Evolutionary conservation across 768 basidiomycete species (phyloP).

Genomic region (Amanita rimosa): DNA sequence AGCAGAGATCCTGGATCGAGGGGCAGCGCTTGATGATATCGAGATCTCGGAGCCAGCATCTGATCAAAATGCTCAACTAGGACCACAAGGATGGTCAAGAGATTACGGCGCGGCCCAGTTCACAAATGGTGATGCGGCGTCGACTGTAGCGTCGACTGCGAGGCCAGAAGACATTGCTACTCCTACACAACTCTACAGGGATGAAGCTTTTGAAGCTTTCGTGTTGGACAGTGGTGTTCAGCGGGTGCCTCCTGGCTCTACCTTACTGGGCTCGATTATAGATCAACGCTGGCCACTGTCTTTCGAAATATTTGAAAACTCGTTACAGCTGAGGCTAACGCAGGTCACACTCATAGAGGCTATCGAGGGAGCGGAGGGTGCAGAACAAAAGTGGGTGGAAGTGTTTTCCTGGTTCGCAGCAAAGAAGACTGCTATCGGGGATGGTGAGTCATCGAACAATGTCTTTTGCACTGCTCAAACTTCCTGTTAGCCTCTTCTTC

Average conservation of each 20-base stretch:
- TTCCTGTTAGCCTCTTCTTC: background rate
- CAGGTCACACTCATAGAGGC: slow-evolving; percentile 74
- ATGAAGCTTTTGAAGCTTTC: slow-evolving; percentile 6
- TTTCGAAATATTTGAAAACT: slow-evolving; percentile 60
- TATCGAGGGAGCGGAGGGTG: slow-evolving; percentile 77
- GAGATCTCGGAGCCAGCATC: slow-evolving; percentile 4
- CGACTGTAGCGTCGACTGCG: background rate
- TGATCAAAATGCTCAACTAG: background rate
- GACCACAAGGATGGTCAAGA: background rate
- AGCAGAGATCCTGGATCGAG: slow-evolving; percentile 65
- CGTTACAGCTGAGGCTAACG: slow-evolving; percentile 80
- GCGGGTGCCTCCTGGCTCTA: slow-evolving; percentile 26
- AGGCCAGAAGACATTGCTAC: background rate
- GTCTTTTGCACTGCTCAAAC: slow-evolving; percentile 2
- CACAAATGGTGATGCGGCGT: background rate
- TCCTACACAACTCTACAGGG: background rate
- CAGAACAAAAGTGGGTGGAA: slow-evolving; percentile 71
- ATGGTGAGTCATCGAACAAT: slow-evolving; percentile 8
- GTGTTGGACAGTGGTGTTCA: slow-evolving; percentile 20
- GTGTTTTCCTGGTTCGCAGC: slow-evolving; percentile 82
- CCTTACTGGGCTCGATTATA: slow-evolving; percentile 14
- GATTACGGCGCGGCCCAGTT: background rate
- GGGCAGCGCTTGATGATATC: slow-evolving; percentile 43
- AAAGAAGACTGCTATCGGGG: slow-evolving; percentile 21
- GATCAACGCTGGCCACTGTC: slow-evolving; percentile 28